Evolutionary conservation across 345 rosid genomes (phyloP).

Genomic region (Populus tremula): DNA sequence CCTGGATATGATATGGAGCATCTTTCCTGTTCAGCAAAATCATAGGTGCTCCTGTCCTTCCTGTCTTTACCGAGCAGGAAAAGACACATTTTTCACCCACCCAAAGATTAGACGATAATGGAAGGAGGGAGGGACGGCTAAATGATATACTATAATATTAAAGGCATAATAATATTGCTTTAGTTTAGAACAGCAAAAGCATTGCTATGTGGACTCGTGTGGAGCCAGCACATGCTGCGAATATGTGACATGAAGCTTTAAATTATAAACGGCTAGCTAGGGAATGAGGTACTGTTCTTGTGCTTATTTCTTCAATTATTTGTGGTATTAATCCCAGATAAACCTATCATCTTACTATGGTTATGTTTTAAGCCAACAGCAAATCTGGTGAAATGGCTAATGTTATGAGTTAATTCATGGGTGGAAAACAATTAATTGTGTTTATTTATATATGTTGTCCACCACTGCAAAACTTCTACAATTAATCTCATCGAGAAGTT

Average conservation of each 20-base stretch:
- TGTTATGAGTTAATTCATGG: neutral
- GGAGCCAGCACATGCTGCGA: conserved; percentile 97
- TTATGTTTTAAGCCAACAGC: neutral
- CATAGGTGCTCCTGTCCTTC: neutral
- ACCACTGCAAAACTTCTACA: neutral
- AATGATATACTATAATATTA: conserved; percentile 7
- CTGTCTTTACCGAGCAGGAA: conserved; percentile 24
- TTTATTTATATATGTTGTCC: neutral
- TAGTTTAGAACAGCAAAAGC: conserved; percentile 1
- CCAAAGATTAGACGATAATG: neutral
- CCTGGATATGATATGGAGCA: conserved; percentile 32
- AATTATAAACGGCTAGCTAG: conserved; percentile 75
- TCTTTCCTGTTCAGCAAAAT: conserved; percentile 17
- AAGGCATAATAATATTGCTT: neutral
- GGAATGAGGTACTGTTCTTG: conserved; percentile 64
- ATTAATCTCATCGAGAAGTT: neutral
- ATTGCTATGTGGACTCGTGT: conserved; percentile 97
- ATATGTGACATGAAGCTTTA: conserved; percentile 99
- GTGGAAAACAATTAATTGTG: neutral
- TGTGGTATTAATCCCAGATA: neutral
- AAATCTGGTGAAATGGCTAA: neutral
- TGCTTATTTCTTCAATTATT: neutral
- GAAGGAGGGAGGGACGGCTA: neutral
- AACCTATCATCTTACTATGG: neutral
- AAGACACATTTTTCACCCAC: conserved; percentile 1